Evolutionary conservation across 306 rosid species (phyloP), one percentile per base, ranked within the genome.

Genomic region (Vigna unguiculata): DNA sequence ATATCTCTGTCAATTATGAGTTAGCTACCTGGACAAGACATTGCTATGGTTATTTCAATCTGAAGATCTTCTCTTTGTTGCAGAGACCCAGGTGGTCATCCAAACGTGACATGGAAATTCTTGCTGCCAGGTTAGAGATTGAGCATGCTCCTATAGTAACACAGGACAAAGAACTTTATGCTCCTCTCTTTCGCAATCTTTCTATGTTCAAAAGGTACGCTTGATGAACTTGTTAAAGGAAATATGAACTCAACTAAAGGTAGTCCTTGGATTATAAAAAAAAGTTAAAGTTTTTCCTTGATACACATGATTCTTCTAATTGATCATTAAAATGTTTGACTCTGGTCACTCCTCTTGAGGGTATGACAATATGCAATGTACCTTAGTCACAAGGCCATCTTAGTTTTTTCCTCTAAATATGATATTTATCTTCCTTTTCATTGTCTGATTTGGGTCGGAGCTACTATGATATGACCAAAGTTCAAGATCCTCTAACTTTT

Each of bases 21-120:
- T 61, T 53, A 57, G 24, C 83, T 64, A 19, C 24, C 34, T 66
- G 68, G 74, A 63, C 61, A 45, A 20, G 75, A 66, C 40, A 69
- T 17, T 71, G 55, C 71, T 75, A 40, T 17, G 61, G 83, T 60
- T 48, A 34, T 70, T 73, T 40, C 66, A 13, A 59, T 69, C 22
- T 76, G 40, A 71, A 14, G 61, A 49, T 71, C 70, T 47, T 20
- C 32, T 66, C 70, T 83, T 81, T 57, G 28, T 83, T 85, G 87
- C 83, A 92, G 99, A 95, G 76, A 83, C 96, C 99, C 21, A 81
- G 83, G 70, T 77, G 97, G 91, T 83, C 96, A 30, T 90, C 97
- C 64, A 77, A 83, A 64, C 91, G 85, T 60, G 97, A 95, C 83
- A 78, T 13, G 75, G 91, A 92, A 47, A 86, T 91, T 79, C 80